These are phyloP conservation scores for Penicillium sp. DNA, from an alignment of 2,329 filamentous ascomycete species.

Conservation along the genomic window DNA sequence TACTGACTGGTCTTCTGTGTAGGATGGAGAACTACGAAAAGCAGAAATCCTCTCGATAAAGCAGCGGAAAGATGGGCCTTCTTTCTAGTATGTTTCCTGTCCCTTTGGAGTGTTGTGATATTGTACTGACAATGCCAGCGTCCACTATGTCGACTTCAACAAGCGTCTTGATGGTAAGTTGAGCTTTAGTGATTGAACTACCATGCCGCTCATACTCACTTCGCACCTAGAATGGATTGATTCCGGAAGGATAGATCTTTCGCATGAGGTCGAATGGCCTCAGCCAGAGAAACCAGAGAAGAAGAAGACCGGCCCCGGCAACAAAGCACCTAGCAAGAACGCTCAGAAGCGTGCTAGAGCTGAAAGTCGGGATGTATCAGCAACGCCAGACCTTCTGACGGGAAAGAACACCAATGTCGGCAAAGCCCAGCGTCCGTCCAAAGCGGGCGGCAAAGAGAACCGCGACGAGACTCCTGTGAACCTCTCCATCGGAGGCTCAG, in stretches of 20 bases:
- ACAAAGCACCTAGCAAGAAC: conserved; percentile 51
- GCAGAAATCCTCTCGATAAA: conserved; percentile 95
- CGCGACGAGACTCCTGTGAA: conserved; percentile 36
- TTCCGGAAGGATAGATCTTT: conserved; percentile 70
- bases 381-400: conserved; percentile 46
- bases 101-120: background rate
- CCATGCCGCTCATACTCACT: conserved; percentile 36
- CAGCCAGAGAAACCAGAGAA: conserved; percentile 83
- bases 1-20: conserved; percentile 13
- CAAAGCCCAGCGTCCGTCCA: conserved; percentile 45
- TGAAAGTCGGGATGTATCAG: conserved; percentile 47
- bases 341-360: conserved; percentile 45
- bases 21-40: conserved; percentile 75
- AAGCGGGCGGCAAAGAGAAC: conserved; percentile 55
- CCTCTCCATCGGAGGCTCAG: conserved; percentile 31
- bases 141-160: conserved; percentile 98
- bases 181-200: no score
- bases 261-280: conserved; percentile 91
- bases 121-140: conserved; percentile 39
- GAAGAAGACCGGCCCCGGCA: conserved; percentile 57
- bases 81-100: conserved; percentile 61
- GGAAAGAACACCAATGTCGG: conserved; percentile 43
- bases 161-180: conserved; percentile 58
- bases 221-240: conserved; percentile 85
- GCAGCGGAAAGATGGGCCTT: conserved; percentile 75